A percentile compares a stretch with the other conserved stretches of the same genome.
These are phyloP conservation scores for Naganishia vaughanmartiniae DNA, from an alignment of 768 basidiomycete genomes.

Conservation along the genomic window DNA sequence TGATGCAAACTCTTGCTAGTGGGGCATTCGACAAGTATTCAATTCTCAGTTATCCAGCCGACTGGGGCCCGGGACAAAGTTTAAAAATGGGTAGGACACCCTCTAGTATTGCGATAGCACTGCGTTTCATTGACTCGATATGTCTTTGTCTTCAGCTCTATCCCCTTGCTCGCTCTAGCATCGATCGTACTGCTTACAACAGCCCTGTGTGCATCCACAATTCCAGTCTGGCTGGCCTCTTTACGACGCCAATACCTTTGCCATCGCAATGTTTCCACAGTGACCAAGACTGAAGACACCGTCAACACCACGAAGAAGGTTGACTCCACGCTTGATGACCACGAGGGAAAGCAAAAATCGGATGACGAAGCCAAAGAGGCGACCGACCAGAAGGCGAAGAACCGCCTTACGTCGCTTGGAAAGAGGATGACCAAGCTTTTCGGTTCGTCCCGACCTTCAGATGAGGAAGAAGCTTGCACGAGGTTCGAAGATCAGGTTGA, in stretches of 20 bases:
- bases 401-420: not conserved
- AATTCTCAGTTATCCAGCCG: not conserved
- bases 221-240: not conserved
- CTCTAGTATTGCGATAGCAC: not conserved
- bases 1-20: not conserved
- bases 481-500: not conserved
- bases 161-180: conserved; percentile 11
- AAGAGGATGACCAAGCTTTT: conserved; percentile 19
- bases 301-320: not conserved
- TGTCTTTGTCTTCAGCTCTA: not conserved
- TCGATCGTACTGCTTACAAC: conserved; percentile 5
- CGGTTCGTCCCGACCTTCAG: not conserved
- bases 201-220: not conserved
- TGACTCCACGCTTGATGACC: not conserved
- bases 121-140: not conserved
- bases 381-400: not conserved
- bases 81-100: conserved; percentile 1
- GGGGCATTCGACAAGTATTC: not conserved
- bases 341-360: not conserved
- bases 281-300: not conserved
- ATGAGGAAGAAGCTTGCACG: not conserved
- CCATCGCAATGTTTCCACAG: not conserved
- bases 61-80: not conserved
- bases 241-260: conserved; percentile 5
- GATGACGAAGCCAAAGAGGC: not conserved